These are phyloP conservation scores for Trichosporon sp. DNA, from an alignment of 1,284 basidiomycete species.

Conservation along the genomic window DNA sequence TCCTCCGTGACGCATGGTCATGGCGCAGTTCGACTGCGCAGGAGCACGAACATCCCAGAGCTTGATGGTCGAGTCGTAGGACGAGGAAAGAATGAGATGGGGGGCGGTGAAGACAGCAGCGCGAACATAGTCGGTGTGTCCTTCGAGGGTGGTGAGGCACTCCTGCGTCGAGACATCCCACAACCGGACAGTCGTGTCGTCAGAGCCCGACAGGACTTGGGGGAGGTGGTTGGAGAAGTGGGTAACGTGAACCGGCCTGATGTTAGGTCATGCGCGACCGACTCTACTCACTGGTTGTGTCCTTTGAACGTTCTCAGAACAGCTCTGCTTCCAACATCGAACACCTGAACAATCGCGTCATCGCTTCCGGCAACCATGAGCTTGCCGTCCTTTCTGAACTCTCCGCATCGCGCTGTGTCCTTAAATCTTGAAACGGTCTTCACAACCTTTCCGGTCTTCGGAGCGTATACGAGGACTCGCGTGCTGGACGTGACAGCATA, in stretches of 20 bases:
- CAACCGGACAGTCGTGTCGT: constrained; percentile 89
- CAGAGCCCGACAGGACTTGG: constrained; percentile 89
- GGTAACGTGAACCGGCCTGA: constrained; percentile 82
- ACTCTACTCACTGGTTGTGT: constrained; percentile 71
- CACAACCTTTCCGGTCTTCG: constrained; percentile 88
- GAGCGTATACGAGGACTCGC: constrained; percentile 92
- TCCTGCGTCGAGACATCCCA: constrained; percentile 95
- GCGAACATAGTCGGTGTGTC: constrained; percentile 94
- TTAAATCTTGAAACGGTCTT: constrained; percentile 98
- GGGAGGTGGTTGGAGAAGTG: constrained; percentile 84
- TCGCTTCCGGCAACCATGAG: constrained; percentile 94
- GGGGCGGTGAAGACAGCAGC: constrained; percentile 85
- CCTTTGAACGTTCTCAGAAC: constrained; percentile 88
- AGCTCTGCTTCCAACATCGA: constrained; percentile 92
- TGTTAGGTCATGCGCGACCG: not conserved
- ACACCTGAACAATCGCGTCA: constrained; percentile 91
- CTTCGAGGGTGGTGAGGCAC: constrained; percentile 73
- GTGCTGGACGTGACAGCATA: constrained; percentile 96
- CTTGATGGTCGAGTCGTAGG: constrained; percentile 89
- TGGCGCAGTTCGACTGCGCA: constrained; percentile 58
- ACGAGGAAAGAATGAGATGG: constrained; percentile 83
- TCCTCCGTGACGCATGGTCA: constrained; percentile 71
- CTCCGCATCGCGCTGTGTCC: constrained; percentile 85
- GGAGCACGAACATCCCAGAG: constrained; percentile 77
- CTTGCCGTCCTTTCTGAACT: constrained; percentile 89